These are phyloP conservation scores for Solanum dulcamara DNA, from an alignment of 257 asterid species.

Conservation along the genomic window DNA sequence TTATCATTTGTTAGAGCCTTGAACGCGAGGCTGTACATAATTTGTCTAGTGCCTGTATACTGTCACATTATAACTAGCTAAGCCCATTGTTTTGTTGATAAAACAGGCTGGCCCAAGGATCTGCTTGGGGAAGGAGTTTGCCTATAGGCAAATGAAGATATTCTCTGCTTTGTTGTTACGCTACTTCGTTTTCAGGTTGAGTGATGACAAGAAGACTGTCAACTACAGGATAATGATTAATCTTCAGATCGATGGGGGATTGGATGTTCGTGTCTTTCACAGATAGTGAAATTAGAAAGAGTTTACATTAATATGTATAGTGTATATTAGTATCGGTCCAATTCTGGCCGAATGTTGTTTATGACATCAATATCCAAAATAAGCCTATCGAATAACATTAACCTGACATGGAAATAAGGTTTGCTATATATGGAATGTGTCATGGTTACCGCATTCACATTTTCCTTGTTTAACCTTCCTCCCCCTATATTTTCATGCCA, in stretches of 20 bases:
- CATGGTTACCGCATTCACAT: not conserved
- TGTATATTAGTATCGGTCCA: not conserved
- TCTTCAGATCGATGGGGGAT: slow-evolving; percentile 50
- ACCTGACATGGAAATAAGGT: not conserved
- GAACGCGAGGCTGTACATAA: not conserved
- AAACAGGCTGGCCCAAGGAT: slow-evolving; percentile 50
- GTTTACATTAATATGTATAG: not conserved
- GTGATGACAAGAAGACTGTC: slow-evolving; percentile 18
- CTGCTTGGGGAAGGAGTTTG: slow-evolving; percentile 50
- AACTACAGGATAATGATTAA: slow-evolving; percentile 48
- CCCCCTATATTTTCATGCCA: not conserved
- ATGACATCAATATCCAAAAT: not conserved
- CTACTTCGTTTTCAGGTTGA: slow-evolving; percentile 25
- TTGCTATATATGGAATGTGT: not conserved
- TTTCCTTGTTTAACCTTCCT: not conserved
- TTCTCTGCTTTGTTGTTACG: slow-evolving; percentile 28
- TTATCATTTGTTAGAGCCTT: not conserved
- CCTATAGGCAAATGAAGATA: slow-evolving; percentile 53
- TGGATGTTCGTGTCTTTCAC: slow-evolving; percentile 22
- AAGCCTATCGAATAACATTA: not conserved
- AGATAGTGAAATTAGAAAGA: not conserved
- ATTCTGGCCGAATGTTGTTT: not conserved
- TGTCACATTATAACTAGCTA: not conserved
- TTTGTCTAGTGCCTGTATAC: not conserved
- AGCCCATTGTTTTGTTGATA: not conserved